Conservation (phyloP, 2,329 filamentous ascomycete species). For the Tolypocladium guangdongense region DNA sequence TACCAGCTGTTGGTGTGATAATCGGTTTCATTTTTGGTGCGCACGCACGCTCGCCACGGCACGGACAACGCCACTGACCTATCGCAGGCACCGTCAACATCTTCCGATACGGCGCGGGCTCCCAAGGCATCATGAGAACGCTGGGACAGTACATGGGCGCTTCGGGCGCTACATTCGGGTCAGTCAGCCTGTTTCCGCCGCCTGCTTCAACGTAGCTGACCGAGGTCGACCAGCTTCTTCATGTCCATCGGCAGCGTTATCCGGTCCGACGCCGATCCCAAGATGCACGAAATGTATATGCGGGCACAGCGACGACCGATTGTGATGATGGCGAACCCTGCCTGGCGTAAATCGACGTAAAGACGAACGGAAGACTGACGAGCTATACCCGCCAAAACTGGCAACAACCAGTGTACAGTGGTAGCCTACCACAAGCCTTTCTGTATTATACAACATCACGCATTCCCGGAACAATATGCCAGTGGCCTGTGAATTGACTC, state of each 20-base stretch:
- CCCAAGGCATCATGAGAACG: constrained; percentile 88
- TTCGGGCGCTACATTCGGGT: constrained; percentile 95
- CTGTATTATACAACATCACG: background rate
- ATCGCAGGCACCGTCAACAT: constrained; percentile 76
- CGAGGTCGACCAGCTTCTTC: constrained; percentile 56
- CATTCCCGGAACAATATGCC: background rate
- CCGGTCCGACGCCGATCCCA: constrained; percentile 75
- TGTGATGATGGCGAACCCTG: constrained; percentile 36
- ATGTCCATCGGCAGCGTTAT: constrained; percentile 98
- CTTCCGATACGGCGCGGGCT: constrained; percentile 85
- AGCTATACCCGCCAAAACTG: constrained; percentile 2
- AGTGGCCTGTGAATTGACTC: background rate
- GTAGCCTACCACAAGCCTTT: background rate
- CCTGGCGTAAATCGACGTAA: constrained; percentile 18
- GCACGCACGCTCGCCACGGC: constrained; percentile 9
- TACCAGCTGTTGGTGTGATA: constrained; percentile 77
- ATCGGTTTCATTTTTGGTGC: constrained; percentile 97
- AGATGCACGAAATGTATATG: constrained; percentile 64
- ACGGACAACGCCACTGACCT: constrained; percentile 2
- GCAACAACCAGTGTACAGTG: background rate
- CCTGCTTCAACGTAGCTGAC: constrained; percentile 9
- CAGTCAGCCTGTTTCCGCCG: constrained; percentile 11
- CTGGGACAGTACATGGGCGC: constrained; percentile 95
- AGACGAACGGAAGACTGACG: background rate
- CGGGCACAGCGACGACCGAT: constrained; percentile 64